A percentile compares a stretch with the other conserved stretches of the same genome.
Conservation (phyloP, 179 eudicot species). For the Silene vulgaris region DNA sequence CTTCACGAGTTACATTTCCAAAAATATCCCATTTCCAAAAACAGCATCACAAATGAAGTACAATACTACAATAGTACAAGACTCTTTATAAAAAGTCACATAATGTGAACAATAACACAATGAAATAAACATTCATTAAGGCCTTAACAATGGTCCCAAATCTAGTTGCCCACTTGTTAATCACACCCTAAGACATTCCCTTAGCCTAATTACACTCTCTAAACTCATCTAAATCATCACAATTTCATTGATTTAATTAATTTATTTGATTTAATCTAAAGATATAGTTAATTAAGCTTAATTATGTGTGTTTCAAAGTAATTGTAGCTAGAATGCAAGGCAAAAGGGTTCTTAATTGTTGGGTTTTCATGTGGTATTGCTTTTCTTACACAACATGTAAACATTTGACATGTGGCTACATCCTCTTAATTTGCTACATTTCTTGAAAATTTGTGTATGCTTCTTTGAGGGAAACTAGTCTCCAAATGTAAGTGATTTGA, state of each 20-base stretch:
- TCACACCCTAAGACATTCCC: constrained; percentile 25
- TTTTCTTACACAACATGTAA: constrained; percentile 19
- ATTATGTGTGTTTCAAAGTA: constrained; percentile 23
- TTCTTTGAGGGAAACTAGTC: constrained; percentile 9
- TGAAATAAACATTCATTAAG: constrained; percentile 14
- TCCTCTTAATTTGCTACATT: constrained; percentile 5
- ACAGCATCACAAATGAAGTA: not conserved
- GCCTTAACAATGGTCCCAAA: constrained; percentile 31
- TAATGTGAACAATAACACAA: not conserved
- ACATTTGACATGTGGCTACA: constrained; percentile 37
- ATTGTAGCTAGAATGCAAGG: constrained; percentile 27
- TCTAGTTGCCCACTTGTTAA: constrained; percentile 21
- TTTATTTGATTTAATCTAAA: constrained; percentile 7
- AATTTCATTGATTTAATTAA: not conserved
- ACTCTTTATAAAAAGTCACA: constrained; percentile 17
- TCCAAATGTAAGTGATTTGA: not conserved
- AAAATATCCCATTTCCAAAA: no score
- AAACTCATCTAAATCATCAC: constrained; percentile 16
- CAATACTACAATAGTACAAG: not conserved
- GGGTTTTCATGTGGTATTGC: constrained; percentile 31
- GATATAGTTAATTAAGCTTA: constrained; percentile 13
- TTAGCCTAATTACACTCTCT: constrained; percentile 19
- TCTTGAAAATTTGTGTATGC: not conserved
- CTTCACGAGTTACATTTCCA: no score
- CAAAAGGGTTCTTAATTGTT: constrained; percentile 20